Base-by-base conservation (phyloP, 768 basidiomycete genomes). In the Mycena maculata region DNA sequence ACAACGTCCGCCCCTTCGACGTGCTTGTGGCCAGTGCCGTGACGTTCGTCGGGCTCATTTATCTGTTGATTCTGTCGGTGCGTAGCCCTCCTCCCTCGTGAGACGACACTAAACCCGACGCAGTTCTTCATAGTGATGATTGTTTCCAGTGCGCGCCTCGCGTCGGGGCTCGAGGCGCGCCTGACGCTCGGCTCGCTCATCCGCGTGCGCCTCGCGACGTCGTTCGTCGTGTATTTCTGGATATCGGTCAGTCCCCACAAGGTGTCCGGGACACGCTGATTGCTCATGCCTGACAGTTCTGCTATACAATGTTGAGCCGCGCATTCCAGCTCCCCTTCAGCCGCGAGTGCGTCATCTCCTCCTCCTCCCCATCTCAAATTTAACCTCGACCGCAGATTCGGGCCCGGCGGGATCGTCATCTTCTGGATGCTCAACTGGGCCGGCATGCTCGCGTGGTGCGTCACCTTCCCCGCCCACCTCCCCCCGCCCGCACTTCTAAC, bases 401-500 rank as follows among this genome's bases (percentile, higher is more conserved):
- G 86, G 20, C 75, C 75, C 42, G 76, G 76, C 0, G 90, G 90
- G 0, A 88, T 91, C 69, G 66, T 90, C 36, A 77, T 90, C 28
- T 90, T 87, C 72, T 91, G 90, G 90, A 88, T 89, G 87, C 77
- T 89, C 65, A 86, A 85, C 63, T 90, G 83, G 80, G 42, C 80
- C 39, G 85, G 81, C 41, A 91, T 90, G 89, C 73, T 83, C 10
- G 81, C 88, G 1, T 77, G 87, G 87, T 84, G 75, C n/a, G 86
- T 77, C 20, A 5, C n/a, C 50, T 36, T 50, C 25, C 30, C 42
- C 18, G 38, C 54, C 11, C 20, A 56, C 33, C 6, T 49, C 4
- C 18, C 10, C 25, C 20, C 11, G 36, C 25, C 50, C 8, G 38
- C 8, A 9, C 11, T 30, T 41, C n/a, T 10, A 23, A 42, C 60